Evolutionary conservation across 1,139 yeast species (phyloP).

Genomic region (Hansenula sp.): DNA sequence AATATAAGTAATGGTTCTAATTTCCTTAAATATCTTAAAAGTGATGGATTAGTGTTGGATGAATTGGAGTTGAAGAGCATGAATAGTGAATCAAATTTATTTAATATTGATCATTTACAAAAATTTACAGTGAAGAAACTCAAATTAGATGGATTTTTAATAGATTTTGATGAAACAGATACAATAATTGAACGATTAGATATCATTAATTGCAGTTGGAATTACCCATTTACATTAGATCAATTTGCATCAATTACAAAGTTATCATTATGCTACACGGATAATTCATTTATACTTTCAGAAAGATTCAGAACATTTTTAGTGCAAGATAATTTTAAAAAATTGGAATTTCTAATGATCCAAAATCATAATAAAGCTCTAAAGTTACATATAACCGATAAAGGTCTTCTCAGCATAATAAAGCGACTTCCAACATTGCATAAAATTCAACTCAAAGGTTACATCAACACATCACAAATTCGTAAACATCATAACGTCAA

Average conservation of each 20-base stretch:
- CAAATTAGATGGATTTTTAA: constrained; percentile 22
- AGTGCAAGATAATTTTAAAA: constrained; percentile 22
- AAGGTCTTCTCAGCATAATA: constrained; percentile 21
- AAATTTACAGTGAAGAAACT: constrained; percentile 21
- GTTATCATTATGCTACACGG: constrained; percentile 22
- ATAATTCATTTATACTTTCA: constrained; percentile 27
- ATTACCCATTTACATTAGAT: constrained; percentile 27
- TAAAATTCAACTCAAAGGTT: constrained; percentile 24
- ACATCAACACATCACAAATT: constrained; percentile 11
- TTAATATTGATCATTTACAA: constrained; percentile 25
- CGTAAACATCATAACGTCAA: not conserved
- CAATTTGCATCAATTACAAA: constrained; percentile 19
- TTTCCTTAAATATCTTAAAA: constrained; percentile 22
- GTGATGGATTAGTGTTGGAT: constrained; percentile 7
- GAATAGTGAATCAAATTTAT: constrained; percentile 19
- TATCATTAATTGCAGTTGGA: constrained; percentile 27
- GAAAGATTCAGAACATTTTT: constrained; percentile 27
- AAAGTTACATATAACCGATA: constrained; percentile 24
- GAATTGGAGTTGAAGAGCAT: constrained; percentile 18
- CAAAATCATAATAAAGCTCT: constrained; percentile 22
- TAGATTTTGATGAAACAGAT: constrained; percentile 25
- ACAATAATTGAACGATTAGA: constrained; percentile 14
- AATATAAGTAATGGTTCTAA: constrained; percentile 24
- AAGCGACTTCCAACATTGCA: constrained; percentile 24
- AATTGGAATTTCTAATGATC: constrained; percentile 21